A percentile compares a stretch with the other conserved stretches of the same genome.
phyloP scores from a whole-genome alignment of 495 filamentous ascomycete species.

The Lasiosphaeria hispida region DNA sequence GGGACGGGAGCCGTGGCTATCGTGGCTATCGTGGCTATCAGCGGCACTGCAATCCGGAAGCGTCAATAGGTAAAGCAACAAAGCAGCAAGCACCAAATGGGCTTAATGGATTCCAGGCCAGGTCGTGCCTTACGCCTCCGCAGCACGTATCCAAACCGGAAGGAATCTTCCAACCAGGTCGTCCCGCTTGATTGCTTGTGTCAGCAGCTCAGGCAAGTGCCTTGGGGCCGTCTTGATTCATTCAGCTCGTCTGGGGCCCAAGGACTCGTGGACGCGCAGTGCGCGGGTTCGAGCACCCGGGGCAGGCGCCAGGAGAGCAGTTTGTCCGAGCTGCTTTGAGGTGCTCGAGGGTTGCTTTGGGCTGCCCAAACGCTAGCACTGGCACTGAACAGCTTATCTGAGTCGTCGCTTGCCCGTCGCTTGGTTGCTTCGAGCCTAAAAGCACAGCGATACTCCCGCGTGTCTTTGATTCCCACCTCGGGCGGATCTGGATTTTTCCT shows the following conservation, averaged over 20 bases:
- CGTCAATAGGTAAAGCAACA: not conserved
- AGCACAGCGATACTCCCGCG: not conserved
- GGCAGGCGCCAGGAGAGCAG: too few species aligned
- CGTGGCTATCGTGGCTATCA: conserved; percentile 9
- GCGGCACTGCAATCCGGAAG: conserved; percentile 14
- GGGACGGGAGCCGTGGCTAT: not conserved
- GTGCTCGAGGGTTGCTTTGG: too few species aligned
- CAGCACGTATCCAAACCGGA: conserved; percentile 10
- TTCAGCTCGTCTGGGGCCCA: not conserved
- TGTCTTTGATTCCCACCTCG: not conserved
- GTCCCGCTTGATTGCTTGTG: conserved; percentile 1
- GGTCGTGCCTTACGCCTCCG: conserved; percentile 2
- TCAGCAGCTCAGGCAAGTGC: not conserved
- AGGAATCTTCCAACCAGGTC: conserved; percentile 8
- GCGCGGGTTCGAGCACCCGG: too few species aligned
- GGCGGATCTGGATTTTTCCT: not conserved
- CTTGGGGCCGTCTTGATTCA: too few species aligned
- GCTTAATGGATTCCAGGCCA: not conserved
- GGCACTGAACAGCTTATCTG: too few species aligned
- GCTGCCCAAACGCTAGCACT: too few species aligned
- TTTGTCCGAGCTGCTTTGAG: too few species aligned
- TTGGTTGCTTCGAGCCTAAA: conserved; percentile 1
- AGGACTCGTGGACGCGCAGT: not conserved
- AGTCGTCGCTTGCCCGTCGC: not conserved
- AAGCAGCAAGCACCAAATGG: not conserved